Evolutionary conservation across 352 stramenopile species (phyloP).

Genomic region (Albugo candida): DNA sequence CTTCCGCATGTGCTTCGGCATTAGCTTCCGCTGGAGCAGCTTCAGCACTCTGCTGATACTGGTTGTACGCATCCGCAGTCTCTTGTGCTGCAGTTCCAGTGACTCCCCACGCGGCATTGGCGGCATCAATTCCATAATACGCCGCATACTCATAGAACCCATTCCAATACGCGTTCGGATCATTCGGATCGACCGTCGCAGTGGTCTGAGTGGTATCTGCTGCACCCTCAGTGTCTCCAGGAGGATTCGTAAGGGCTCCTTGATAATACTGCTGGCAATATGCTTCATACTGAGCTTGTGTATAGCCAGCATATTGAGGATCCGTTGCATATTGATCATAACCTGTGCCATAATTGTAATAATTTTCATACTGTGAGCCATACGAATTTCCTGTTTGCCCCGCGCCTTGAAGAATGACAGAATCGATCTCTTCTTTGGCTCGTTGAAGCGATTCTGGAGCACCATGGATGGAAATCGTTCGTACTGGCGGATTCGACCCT

Average conservation of each 20-base stretch:
- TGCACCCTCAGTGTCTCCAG: conserved; percentile 7
- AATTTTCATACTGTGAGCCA: conserved; percentile 5
- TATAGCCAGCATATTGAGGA: conserved; percentile 32
- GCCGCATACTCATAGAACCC: conserved; percentile 78
- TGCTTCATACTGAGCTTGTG: conserved; percentile 30
- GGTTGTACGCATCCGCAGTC: conserved; percentile 47
- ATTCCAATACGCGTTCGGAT: conserved; percentile 79
- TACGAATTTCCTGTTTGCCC: conserved; percentile 21
- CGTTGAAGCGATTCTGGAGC: conserved; percentile 28
- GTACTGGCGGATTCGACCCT: conserved; percentile 69
- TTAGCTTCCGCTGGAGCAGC: not conserved
- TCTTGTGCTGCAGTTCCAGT: conserved; percentile 46
- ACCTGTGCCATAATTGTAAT: conserved; percentile 6
- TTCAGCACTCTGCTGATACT: conserved; percentile 25
- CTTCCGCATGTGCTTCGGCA: conserved; percentile 8
- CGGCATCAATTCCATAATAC: conserved; percentile 73
- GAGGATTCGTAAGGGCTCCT: conserved; percentile 5
- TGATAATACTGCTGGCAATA: conserved; percentile 73
- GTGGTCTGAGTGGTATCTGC: conserved; percentile 7
- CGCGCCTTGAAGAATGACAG: conserved; percentile 53
- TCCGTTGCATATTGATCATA: conserved; percentile 25
- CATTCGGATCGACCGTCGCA: conserved; percentile 47
- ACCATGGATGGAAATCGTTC: conserved; percentile 68
- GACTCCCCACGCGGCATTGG: conserved; percentile 69
- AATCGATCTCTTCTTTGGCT: conserved; percentile 66